Evolutionary conservation across 495 filamentous ascomycete genomes (phyloP), one percentile per base, ranked within the genome.

Genomic region (Podospora bellae-mahoneyi): DNA sequence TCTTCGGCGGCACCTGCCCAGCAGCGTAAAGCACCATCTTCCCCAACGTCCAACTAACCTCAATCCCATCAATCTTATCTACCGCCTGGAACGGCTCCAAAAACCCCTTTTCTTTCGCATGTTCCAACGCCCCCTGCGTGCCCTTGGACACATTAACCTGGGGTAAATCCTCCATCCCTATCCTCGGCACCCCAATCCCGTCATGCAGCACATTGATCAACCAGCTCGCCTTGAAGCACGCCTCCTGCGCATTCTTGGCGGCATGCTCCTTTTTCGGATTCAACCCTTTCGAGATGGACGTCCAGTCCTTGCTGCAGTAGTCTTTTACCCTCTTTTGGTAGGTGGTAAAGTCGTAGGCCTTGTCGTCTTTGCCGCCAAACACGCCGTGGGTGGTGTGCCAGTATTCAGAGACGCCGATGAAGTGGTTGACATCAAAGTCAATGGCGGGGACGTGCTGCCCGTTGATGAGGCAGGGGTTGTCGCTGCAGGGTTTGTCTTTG

Each of bases 321-420:
- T 91, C 85, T 66, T 88, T 84, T 4, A 99, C 96, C 28, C 90
- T 86, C 67, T 90, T 80, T 70, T 97, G 94, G 73, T 97, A 99
- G 0, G 90, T 93, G 44, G 90, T 86, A 71, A 96, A 95, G 70
- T 98, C 95, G 78, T 98, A 98, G 0, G 91, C 87, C 71, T 91
- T 91, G 70, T 96, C 90, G 64, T 90, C 90, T 30, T 87, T 88
- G 75, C 88, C 88, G 68, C 92, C 91, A 72, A 98, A 97, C 0
- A 97, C 88, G 61, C 96, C 92, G 73, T 97, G 94, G 0, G 95
- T 99, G 0, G 94, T 97, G 79, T 99, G 95, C 95, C 95, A 99
- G 75, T 96, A 99, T 75, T 99, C 95, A 19, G 93, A 97, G 64
- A 99, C 94, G 7, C 95, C 95, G 28, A 99, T 89, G 73, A 99